These are phyloP conservation scores for Apiospora phragmitis DNA, from an alignment of 2,329 filamentous ascomycete species.

Conservation along the genomic window DNA sequence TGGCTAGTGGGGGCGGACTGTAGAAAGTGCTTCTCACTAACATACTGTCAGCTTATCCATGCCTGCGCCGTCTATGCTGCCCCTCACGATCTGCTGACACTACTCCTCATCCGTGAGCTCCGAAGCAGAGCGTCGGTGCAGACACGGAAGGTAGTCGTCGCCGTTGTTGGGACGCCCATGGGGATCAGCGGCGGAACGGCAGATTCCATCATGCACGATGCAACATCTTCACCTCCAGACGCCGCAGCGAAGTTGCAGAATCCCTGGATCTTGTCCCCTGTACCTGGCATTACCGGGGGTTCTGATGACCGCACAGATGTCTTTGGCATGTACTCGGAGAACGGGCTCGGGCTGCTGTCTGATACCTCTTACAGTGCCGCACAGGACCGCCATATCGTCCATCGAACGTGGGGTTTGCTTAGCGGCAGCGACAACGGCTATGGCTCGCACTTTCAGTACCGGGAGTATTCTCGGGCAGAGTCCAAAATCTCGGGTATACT, in stretches of 20 bases:
- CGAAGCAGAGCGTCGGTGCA: conserved; percentile 14
- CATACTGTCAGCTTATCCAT: conserved; percentile 20
- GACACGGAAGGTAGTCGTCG: conserved; percentile 21
- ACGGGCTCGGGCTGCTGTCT: conserved; percentile 17
- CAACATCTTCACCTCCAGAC: conserved; percentile 9
- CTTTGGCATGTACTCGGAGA: conserved; percentile 19
- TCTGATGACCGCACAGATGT: conserved; percentile 12
- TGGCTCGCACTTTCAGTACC: conserved; percentile 21
- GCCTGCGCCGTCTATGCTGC: conserved; percentile 18
- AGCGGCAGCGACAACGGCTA: conserved; percentile 16
- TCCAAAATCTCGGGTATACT: conserved; percentile 16
- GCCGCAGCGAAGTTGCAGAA: conserved; percentile 11
- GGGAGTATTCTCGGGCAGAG: conserved; percentile 20
- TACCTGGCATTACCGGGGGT: background rate
- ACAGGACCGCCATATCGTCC: conserved; percentile 20
- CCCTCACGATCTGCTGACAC: conserved; percentile 21
- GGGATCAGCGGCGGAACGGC: conserved; percentile 20
- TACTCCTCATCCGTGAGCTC: conserved; percentile 17
- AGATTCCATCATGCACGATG: conserved; percentile 17
- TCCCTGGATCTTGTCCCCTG: conserved; percentile 21
- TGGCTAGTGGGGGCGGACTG: background rate
- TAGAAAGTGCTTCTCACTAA: background rate
- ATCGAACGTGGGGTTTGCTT: conserved; percentile 24
- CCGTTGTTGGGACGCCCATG: conserved; percentile 14
- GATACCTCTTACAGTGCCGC: conserved; percentile 16